phyloP scores from a whole-genome alignment of 202 grass and related monocot species.

The Carex sylvatica region DNA sequence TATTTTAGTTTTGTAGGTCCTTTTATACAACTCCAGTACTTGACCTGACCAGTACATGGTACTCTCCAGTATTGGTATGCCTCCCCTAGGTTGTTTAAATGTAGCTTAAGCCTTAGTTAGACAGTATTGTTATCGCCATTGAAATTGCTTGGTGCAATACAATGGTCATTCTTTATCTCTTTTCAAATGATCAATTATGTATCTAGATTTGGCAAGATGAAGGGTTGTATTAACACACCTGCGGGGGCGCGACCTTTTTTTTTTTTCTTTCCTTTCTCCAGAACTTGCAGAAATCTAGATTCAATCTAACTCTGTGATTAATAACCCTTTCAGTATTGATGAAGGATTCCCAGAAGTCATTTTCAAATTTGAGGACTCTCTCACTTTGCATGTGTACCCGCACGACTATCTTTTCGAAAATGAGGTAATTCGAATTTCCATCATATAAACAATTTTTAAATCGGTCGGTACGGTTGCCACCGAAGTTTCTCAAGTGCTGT shows the following conservation, averaged over 20 bases:
- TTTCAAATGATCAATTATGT: not conserved
- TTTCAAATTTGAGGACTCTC: conserved; percentile 71
- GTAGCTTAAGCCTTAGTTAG: not conserved
- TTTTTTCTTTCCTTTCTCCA: not conserved
- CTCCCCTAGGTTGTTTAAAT: not conserved
- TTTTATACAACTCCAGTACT: not conserved
- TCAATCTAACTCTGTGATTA: not conserved
- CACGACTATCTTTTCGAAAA: conserved; percentile 93
- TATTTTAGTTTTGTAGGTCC: not conserved
- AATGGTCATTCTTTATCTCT: not conserved
- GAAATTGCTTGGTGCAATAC: not conserved
- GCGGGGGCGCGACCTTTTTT: not conserved
- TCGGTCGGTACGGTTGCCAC: not conserved
- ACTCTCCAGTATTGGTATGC: not conserved
- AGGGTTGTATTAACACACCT: not conserved
- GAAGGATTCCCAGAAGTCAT: conserved; percentile 71
- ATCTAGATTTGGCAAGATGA: not conserved
- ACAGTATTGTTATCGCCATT: not conserved
- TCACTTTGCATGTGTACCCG: conserved; percentile 72
- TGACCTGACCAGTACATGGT: not conserved
- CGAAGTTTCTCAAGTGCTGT: not conserved
- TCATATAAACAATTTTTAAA: conserved; percentile 5
- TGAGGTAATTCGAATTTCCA: conserved; percentile 43
- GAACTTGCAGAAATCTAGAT: not conserved
- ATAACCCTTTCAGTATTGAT: conserved; percentile 56